These are phyloP conservation scores for Rhizopogon vinicolor DNA, from an alignment of 768 basidiomycete species.

Conservation along the genomic window DNA sequence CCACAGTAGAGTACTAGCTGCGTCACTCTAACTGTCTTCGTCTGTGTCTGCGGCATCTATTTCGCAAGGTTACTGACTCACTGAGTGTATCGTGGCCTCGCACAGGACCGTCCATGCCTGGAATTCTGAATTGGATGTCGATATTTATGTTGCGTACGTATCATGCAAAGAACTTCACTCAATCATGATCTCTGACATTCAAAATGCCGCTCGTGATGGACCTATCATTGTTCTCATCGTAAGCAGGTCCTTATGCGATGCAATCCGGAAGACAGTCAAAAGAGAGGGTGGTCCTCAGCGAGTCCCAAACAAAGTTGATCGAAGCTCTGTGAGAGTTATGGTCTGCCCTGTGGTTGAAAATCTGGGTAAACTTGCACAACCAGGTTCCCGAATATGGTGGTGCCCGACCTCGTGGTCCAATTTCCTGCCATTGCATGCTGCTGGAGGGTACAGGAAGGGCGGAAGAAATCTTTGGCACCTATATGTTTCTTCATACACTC, in stretches of 20 bases:
- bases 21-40: too few species aligned
- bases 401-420: conserved; percentile 10
- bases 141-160: too few species aligned
- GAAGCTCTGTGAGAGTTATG: conserved; percentile 2
- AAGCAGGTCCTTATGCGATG: neutral
- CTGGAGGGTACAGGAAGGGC: conserved; percentile 19
- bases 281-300: too few species aligned
- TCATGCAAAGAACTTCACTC: too few species aligned
- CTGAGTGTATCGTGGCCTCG: too few species aligned
- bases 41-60: too few species aligned
- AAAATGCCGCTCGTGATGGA: conserved; percentile 1
- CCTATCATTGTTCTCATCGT: conserved; percentile 1
- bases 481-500: conserved; percentile 6
- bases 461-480: neutral
- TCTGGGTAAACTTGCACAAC: neutral
- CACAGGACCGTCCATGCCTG: too few species aligned
- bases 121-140: too few species aligned
- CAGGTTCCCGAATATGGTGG: conserved; percentile 2
- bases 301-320: neutral
- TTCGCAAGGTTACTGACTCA: too few species aligned
- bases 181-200: neutral
- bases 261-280: neutral
- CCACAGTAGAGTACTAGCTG: too few species aligned
- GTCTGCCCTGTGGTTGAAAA: conserved; percentile 5
- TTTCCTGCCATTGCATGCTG: conserved; percentile 31